phyloP scores from a whole-genome alignment of 2,329 filamentous ascomycete genomes.

The Lachnellula hyalina region DNA sequence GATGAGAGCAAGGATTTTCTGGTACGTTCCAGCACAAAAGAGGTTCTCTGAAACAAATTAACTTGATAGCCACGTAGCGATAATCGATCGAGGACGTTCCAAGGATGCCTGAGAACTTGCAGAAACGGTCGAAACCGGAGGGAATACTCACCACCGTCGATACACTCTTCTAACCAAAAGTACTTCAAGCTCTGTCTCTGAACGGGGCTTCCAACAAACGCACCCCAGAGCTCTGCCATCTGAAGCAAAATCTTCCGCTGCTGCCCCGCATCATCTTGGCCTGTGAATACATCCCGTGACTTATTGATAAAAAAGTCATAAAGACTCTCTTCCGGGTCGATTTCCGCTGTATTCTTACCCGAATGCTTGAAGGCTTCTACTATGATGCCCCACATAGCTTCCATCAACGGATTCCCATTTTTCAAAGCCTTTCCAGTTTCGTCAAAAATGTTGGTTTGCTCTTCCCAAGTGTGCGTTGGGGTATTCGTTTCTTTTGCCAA shows the following conservation, averaged over 20 bases:
- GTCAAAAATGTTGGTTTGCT: constrained; percentile 40
- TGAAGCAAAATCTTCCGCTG: constrained; percentile 36
- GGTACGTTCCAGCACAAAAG: constrained; percentile 30
- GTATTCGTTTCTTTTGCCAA: constrained; percentile 46
- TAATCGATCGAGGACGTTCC: no score
- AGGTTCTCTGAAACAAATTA: constrained; percentile 24
- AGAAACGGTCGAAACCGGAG: neutral
- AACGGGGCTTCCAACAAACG: constrained; percentile 47
- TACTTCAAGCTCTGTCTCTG: constrained; percentile 49
- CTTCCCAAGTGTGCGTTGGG: constrained; percentile 42
- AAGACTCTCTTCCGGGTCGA: constrained; percentile 42
- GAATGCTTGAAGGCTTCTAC: constrained; percentile 49
- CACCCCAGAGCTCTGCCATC: constrained; percentile 43
- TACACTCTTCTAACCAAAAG: constrained; percentile 53
- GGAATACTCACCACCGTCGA: constrained; percentile 41
- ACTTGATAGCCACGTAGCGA: neutral
- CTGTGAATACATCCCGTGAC: constrained; percentile 38
- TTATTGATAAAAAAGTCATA: constrained; percentile 50
- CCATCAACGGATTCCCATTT: constrained; percentile 28
- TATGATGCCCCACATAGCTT: constrained; percentile 48
- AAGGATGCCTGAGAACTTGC: no score
- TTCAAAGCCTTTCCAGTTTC: constrained; percentile 25
- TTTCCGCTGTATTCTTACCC: constrained; percentile 42
- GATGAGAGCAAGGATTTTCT: constrained; percentile 26
- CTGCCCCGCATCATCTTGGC: constrained; percentile 23